These are phyloP conservation scores for Dispira parvispora DNA, from an alignment of 192 early-diverging fungal species.

Conservation along the genomic window DNA sequence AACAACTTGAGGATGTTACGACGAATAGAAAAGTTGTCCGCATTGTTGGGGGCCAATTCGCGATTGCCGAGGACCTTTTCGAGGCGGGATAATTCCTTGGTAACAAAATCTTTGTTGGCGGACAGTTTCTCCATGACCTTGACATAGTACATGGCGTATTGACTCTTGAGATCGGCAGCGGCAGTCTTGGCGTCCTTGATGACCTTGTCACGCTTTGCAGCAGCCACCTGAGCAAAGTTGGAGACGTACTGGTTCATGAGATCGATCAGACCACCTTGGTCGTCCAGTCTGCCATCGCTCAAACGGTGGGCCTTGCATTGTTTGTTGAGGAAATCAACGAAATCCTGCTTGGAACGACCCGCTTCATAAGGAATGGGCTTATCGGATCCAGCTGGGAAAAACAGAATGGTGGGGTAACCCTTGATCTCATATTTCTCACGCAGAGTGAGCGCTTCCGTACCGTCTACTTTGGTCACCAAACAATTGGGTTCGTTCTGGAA, in stretches of 20 bases:
- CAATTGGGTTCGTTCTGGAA: conserved; percentile 66
- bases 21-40: conserved; percentile 75
- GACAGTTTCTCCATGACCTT: conserved; percentile 84
- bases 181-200: conserved; percentile 23
- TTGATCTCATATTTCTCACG: conserved; percentile 43
- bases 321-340: conserved; percentile 75
- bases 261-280: conserved; percentile 20
- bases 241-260: conserved; percentile 15
- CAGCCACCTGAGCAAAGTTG: conserved; percentile 43
- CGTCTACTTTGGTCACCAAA: conserved; percentile 83
- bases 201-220: conserved; percentile 27
- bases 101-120: conserved; percentile 47
- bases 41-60: conserved; percentile 46
- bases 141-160: conserved; percentile 67
- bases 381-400: conserved; percentile 51
- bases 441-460: conserved; percentile 43
- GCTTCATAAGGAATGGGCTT: conserved; percentile 57
- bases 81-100: conserved; percentile 66
- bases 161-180: conserved; percentile 27
- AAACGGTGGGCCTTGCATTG: conserved; percentile 58
- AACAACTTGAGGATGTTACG: conserved; percentile 62
- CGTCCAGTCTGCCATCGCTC: conserved; percentile 54
- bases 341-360: conserved; percentile 45
- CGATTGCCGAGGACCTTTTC: conserved; percentile 55
- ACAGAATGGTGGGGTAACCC: conserved; percentile 84